Evolutionary conservation across 164 flowering plant genomes (phyloP).

Genomic region (Sedum album): DNA sequence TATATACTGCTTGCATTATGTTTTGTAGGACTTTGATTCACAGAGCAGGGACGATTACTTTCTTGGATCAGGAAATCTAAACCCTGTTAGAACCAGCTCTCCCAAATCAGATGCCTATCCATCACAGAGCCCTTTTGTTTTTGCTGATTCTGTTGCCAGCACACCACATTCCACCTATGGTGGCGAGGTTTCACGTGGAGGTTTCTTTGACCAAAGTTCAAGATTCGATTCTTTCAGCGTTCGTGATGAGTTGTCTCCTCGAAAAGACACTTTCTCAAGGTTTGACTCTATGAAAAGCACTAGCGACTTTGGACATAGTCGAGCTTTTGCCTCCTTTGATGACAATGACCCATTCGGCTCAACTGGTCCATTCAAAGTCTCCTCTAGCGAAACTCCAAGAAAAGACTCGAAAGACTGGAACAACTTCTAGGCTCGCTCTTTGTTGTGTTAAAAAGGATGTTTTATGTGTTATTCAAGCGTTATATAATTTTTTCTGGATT

Average conservation of each 20-base stretch:
- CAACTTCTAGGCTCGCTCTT: conserved; percentile 30
- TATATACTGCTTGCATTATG: conserved; percentile 2
- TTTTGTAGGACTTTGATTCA: conserved; percentile 42
- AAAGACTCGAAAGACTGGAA: conserved; percentile 54
- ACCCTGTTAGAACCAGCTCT: conserved; percentile 56
- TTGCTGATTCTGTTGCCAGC: conserved; percentile 74
- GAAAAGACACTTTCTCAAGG: conserved; percentile 34
- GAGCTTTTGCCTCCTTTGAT: conserved; percentile 59
- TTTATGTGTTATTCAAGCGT: too few species aligned
- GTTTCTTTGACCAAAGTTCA: conserved; percentile 50
- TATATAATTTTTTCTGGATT: too few species aligned
- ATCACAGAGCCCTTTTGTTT: conserved; percentile 49
- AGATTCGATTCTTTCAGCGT: conserved; percentile 71
- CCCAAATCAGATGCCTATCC: conserved; percentile 39
- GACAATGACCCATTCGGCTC: conserved; percentile 84
- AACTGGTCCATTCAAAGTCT: conserved; percentile 67
- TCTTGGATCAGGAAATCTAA: conserved; percentile 49
- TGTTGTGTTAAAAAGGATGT: too few species aligned
- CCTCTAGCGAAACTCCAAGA: conserved; percentile 41
- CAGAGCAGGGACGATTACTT: conserved; percentile 41
- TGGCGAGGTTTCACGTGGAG: conserved; percentile 44
- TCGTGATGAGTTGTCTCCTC: conserved; percentile 32
- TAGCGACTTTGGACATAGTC: conserved; percentile 27
- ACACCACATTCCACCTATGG: conserved; percentile 61
- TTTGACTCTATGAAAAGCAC: conserved; percentile 49